A percentile compares a stretch with the other conserved stretches of the same genome.
Evolutionary conservation across 2,329 filamentous ascomycete genomes (phyloP).

Genomic region (Cladosporium cucumerinum): DNA sequence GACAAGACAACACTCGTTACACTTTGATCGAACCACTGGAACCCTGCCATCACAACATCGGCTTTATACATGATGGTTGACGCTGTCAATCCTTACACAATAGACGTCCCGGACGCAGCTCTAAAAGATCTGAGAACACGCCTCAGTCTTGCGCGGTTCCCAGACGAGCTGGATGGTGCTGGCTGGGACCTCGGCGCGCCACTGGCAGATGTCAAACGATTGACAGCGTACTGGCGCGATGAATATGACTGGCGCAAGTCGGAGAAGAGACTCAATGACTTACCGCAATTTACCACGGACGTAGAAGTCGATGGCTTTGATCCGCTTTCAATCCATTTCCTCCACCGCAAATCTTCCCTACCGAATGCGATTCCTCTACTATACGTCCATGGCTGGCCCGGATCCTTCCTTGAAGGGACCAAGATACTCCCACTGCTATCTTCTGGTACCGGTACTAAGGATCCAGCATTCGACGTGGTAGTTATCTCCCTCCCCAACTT

Average conservation of each 20-base stretch:
- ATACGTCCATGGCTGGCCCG: slow-evolving; percentile 36
- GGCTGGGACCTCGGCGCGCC: slow-evolving; percentile 58
- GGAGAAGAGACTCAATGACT: slow-evolving; percentile 44
- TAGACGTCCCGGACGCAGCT: slow-evolving; percentile 47
- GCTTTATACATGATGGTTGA: background rate
- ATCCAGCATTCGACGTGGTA: slow-evolving; percentile 47
- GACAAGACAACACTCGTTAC: background rate
- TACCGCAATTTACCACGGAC: slow-evolving; percentile 49
- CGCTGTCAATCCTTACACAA: slow-evolving; percentile 40
- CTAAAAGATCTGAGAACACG: slow-evolving; percentile 55
- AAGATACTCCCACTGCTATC: slow-evolving; percentile 27
- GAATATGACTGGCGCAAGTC: slow-evolving; percentile 54
- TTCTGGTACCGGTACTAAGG: slow-evolving; percentile 29
- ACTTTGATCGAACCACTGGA: background rate
- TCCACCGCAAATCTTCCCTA: slow-evolving; percentile 49
- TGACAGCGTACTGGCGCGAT: slow-evolving; percentile 55
- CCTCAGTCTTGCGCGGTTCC: slow-evolving; percentile 51
- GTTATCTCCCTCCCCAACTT: slow-evolving; percentile 46
- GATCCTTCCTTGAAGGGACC: slow-evolving; percentile 40
- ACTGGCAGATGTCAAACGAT: slow-evolving; percentile 54
- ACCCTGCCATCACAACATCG: background rate
- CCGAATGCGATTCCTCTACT: slow-evolving; percentile 33
- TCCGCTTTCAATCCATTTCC: slow-evolving; percentile 48
- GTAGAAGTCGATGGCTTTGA: slow-evolving; percentile 40
- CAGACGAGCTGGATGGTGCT: slow-evolving; percentile 51